Base-by-base conservation (phyloP, 148 eudicot genomes). In the Fagopyrum esculentum region DNA sequence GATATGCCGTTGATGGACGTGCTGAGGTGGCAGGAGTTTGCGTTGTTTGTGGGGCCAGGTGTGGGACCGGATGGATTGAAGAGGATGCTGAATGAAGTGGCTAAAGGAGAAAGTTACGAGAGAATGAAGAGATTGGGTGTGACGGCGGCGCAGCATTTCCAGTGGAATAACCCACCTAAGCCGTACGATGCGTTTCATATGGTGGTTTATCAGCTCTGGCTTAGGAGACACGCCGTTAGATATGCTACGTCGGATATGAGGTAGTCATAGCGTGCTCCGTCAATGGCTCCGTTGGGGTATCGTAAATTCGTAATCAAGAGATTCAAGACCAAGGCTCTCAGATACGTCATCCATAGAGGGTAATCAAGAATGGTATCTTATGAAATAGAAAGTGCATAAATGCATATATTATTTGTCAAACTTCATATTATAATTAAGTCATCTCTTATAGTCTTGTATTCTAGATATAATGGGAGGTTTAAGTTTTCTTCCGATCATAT, bases 121-220 rank as follows among this genome's bases (percentile, higher is more conserved):
- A 60, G 13, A 79, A 94, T 88, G 98, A 85, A 77, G 82, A 72
- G 75, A 50, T 80, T 84, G 78, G 89, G 90, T 86, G 83, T 81
- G 82, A 77, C 76, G 76, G 96, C 87, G 56, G 83, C 84, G 3
- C 82, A 52, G 22, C 93, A 91, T 77, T 76, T 94, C 17, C 74
- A 56, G 84, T 94, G 98, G 98, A 86, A 86, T 69, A 76, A 66
- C 79, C 73, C 63, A 46, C 84, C 92, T 4, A 77, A 87, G 79
- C 83, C 88, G 84, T 80, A 77, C 46, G 96, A 90, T 90, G 98
- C 96, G 71, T 94, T 94, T 81, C 78, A 87, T 70, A 85, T 88
- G 97, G 90, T 90, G 81, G 78, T 94, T 82, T 94, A 94, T 86
- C 96, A 94, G 81, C 78, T 94, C 64, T 94, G 98, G 98, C 7